Evolutionary conservation across 140 eudicot species (phyloP).

Genomic region (Oenanthe javanica): DNA sequence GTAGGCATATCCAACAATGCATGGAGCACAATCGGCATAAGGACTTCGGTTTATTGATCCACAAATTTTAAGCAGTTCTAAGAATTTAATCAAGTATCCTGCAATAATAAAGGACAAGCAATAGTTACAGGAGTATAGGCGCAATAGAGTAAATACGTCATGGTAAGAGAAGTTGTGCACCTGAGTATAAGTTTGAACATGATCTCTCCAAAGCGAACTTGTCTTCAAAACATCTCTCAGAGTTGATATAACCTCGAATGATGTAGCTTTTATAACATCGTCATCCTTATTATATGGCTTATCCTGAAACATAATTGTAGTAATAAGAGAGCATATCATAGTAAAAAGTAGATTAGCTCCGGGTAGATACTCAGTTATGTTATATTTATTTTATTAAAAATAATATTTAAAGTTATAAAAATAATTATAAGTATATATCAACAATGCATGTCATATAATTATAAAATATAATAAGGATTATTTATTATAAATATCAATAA

Average conservation of each 20-base stretch:
- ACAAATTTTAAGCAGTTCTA: background rate
- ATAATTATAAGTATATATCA: background rate
- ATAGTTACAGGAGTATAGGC: background rate
- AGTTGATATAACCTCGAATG: conserved; percentile 90
- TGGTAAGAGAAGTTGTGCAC: conserved; percentile 20
- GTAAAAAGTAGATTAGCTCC: background rate
- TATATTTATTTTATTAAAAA: too few species aligned
- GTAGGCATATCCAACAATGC: too few species aligned
- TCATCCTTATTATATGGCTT: conserved; percentile 81
- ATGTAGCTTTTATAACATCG: conserved; percentile 85
- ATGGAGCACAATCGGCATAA: too few species aligned
- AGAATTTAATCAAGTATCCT: background rate
- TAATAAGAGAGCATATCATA: background rate
- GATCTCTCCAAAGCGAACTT: conserved; percentile 99
- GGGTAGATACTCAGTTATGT: too few species aligned
- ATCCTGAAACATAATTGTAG: conserved; percentile 39
- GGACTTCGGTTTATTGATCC: background rate
- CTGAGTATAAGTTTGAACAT: conserved; percentile 89
- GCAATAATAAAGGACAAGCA: background rate
- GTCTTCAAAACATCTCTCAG: conserved; percentile 83
- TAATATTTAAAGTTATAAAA: too few species aligned
- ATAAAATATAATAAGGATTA: too few species aligned
- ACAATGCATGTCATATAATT: background rate
- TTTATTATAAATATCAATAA: too few species aligned
- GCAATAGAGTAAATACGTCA: background rate